A percentile compares a stretch with the other conserved stretches of the same genome.
phyloP scores from a whole-genome alignment of 2,329 filamentous ascomycete genomes.

The Pseudogymnoascus sp. region DNA sequence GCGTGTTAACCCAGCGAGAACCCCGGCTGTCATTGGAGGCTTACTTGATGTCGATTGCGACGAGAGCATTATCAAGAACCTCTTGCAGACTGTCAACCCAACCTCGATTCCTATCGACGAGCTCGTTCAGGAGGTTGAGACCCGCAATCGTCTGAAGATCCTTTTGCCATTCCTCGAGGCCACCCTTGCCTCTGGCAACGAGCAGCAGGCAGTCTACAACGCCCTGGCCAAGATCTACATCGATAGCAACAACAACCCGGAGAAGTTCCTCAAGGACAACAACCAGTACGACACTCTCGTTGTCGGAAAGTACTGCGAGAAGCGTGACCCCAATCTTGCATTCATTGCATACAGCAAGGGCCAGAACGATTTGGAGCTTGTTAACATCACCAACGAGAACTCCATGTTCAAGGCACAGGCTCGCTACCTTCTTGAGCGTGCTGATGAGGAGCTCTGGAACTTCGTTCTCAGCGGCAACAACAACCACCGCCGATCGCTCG shows the following conservation, averaged over 20 bases:
- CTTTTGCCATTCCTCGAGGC: slow-evolving; percentile 92
- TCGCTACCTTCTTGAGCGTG: slow-evolving; percentile 84
- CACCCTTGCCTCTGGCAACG: slow-evolving; percentile 80
- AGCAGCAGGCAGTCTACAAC: slow-evolving; percentile 95
- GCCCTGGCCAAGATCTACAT: slow-evolving; percentile 99
- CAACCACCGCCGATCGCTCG: slow-evolving; percentile 82
- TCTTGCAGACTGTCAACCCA: slow-evolving; percentile 78
- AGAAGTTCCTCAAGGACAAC: slow-evolving; percentile 96
- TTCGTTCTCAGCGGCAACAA: slow-evolving; percentile 97
- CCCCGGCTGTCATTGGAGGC: slow-evolving; percentile 87
- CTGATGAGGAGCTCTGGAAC: slow-evolving; percentile 83
- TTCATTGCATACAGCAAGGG: slow-evolving; percentile 95
- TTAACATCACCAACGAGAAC: slow-evolving; percentile 98
- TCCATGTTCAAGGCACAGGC: slow-evolving; percentile 99
- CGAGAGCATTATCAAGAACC: slow-evolving; percentile 88
- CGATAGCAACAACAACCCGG: slow-evolving; percentile 95
- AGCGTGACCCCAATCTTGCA: slow-evolving; percentile 91
- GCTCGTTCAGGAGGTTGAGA: slow-evolving; percentile 90
- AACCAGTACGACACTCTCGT: slow-evolving; percentile 88
- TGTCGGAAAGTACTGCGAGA: slow-evolving; percentile 98
- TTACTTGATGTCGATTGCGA: slow-evolving; percentile 96
- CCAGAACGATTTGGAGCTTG: slow-evolving; percentile 92
- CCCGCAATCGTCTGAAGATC: slow-evolving; percentile 89
- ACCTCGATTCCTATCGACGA: slow-evolving; percentile 87
- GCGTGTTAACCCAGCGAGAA: slow-evolving; percentile 84